phyloP scores from a whole-genome alignment of 805 yeast species.

The Metschnikowia drakensbergensis region DNA sequence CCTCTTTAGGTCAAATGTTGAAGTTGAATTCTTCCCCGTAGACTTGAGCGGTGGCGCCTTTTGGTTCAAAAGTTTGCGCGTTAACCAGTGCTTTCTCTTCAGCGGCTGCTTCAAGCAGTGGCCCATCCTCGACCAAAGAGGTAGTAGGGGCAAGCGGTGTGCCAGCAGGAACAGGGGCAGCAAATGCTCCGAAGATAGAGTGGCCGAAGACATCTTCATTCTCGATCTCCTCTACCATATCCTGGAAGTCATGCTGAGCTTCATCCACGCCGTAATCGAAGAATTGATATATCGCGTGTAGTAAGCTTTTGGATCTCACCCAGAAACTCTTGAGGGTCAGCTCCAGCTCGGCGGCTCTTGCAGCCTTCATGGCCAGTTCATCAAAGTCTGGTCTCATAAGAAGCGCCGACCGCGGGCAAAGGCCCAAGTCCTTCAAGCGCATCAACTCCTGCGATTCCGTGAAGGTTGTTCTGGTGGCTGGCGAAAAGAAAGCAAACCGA shows the following conservation, averaged over 20 bases:
- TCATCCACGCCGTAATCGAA: conserved; percentile 41
- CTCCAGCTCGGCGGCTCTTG: conserved; percentile 9
- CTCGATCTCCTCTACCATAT: conserved; percentile 6
- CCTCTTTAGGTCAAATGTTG: background rate
- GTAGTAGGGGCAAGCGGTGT: background rate
- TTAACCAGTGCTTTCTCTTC: background rate
- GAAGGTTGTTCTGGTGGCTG: conserved; percentile 48
- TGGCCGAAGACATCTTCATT: background rate
- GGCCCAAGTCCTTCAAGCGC: conserved; percentile 49
- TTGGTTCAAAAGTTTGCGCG: background rate
- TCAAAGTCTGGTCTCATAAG: conserved; percentile 61
- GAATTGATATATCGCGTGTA: conserved; percentile 35
- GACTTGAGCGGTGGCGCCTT: background rate
- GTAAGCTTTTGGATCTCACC: conserved; percentile 4
- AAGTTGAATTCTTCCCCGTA: conserved; percentile 3
- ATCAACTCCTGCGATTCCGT: conserved; percentile 49
- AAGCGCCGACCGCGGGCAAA: conserved; percentile 71
- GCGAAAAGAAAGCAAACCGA: conserved; percentile 35
- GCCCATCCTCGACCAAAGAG: background rate
- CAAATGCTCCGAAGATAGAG: conserved; percentile 2
- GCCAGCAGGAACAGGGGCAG: conserved; percentile 1
- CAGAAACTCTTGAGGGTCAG: conserved; percentile 1
- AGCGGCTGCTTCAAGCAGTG: background rate
- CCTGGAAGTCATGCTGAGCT: conserved; percentile 13
- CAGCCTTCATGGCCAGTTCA: conserved; percentile 17